phyloP scores from a whole-genome alignment of 1,139 yeast genomes.

The Blastobotrys buckinghamii region DNA sequence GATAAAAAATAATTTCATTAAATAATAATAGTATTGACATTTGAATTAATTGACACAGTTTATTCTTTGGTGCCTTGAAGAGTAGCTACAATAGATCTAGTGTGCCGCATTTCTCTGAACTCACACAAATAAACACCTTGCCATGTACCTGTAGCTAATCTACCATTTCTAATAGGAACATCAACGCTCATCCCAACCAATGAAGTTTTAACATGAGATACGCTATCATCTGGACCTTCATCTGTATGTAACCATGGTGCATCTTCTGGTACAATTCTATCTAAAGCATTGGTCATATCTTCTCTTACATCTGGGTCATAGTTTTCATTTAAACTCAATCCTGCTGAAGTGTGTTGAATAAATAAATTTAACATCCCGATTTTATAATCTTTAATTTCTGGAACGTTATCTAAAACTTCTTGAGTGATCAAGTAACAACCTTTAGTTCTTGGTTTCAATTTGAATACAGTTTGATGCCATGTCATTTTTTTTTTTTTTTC shows the following conservation, averaged over 20 bases:
- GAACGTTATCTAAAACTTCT: slow-evolving; percentile 51
- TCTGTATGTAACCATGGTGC: slow-evolving; percentile 56
- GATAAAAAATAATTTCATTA: no score
- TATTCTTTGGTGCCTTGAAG: slow-evolving; percentile 49
- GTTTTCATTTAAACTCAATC: slow-evolving; percentile 68
- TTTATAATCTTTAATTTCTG: slow-evolving; percentile 54
- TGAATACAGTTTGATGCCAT: slow-evolving; percentile 44
- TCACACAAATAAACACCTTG: slow-evolving; percentile 76
- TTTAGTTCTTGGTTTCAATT: slow-evolving; percentile 52
- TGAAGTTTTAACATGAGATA: slow-evolving; percentile 67
- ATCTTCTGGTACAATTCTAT: slow-evolving; percentile 66
- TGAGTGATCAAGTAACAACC: slow-evolving; percentile 71
- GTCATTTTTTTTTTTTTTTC: slow-evolving; percentile 13
- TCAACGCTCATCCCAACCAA: slow-evolving; percentile 60
- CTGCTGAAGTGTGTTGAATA: slow-evolving; percentile 76
- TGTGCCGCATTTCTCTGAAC: slow-evolving; percentile 58
- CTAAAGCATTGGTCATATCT: slow-evolving; percentile 61
- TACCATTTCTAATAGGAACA: slow-evolving; percentile 66
- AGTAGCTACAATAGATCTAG: slow-evolving; percentile 65
- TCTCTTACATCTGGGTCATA: slow-evolving; percentile 72
- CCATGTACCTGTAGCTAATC: slow-evolving; percentile 73
- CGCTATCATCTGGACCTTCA: slow-evolving; percentile 80
- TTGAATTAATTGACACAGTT: no score
- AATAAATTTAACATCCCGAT: slow-evolving; percentile 63
- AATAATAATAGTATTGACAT: no score